Base-by-base conservation (phyloP, 192 early-diverging fungal genomes). In the Jimgerdemannia flammicorona region DNA sequence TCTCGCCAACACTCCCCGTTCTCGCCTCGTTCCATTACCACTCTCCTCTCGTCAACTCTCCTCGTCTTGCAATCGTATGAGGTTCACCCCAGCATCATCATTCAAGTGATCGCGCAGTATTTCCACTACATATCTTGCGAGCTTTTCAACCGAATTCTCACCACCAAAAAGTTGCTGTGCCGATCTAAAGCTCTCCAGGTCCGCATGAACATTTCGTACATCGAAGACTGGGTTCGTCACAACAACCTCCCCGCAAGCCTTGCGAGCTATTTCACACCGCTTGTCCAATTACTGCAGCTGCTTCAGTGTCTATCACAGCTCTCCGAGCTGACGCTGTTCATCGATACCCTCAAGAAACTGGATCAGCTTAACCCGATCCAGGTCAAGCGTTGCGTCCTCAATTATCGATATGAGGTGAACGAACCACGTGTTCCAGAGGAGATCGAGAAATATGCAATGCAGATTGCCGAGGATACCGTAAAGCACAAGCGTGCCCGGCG, bases 401-500 rank as follows among this genome's bases (percentile, higher is more conserved):
- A 87, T 63, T 99, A 99, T 78, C 85, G 91, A 18, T 99, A 96
- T 79, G 97, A 99, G 76, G 93, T 95, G 11, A 91, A 90, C 41
- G 97, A 99, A 75, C 75, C 85, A 11, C 74, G 86, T 4, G 80
- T 97, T 66, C 75, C 88, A 4, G 84, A 87, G 18, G 95, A 95
- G 20, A 87, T 97, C 14, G 88, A 87, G 70, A 87, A 89, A 70
- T 96, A 96, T 78, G 84, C 93, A 3, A 83, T 90, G 49, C 87
- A 90, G 69, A 84, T 94, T 29, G 90, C 92, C 69, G 90, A 93
- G 40, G 92, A 93, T 44, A 87, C 91, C 3, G 88, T 85, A 71
- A 83, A 84, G 40, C 78, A 87, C 68, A 76, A 83, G 68, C 72
- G 74, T 40, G 17, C 70, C 67, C n/a, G 49, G 43, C 19, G 64